Percentiles rank a stretch among this genome's conserved stretches.
Evolutionary conservation across 2,329 filamentous ascomycete genomes (phyloP).

Genomic region (Botryotinia calthae): DNA sequence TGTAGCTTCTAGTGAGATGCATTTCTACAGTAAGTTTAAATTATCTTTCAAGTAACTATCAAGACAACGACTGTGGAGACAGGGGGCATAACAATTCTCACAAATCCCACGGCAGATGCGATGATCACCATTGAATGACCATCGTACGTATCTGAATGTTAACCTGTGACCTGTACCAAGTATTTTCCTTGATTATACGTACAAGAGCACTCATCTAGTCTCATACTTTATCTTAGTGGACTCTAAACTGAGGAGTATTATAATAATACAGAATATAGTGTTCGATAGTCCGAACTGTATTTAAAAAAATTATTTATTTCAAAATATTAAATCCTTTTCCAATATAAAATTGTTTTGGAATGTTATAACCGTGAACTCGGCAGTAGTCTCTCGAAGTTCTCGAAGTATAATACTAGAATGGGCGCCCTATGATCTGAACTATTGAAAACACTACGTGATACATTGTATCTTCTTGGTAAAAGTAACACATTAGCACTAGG

Average conservation of each 20-base stretch:
- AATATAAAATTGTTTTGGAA: neutral
- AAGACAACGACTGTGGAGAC: neutral
- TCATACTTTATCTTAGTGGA: neutral
- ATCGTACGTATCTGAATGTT: neutral
- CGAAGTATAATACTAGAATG: neutral
- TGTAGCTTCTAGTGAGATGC: neutral
- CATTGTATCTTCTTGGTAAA: neutral
- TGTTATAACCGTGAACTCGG: neutral
- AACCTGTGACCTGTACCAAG: neutral
- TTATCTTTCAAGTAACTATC: neutral
- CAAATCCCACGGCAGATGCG: neutral
- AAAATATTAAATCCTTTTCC: neutral
- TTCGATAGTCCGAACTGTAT: neutral
- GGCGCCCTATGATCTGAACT: neutral
- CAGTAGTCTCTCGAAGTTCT: neutral
- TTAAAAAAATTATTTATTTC: neutral
- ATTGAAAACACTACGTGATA: neutral
- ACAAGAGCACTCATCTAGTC: neutral
- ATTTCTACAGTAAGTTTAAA: neutral
- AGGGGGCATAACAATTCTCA: neutral
- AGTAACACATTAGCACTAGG: neutral
- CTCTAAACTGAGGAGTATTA: neutral
- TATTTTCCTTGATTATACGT: neutral
- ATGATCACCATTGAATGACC: neutral
- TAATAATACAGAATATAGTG: neutral